Conservation (phyloP, 345 rosid genomes). For the Linum tenue region DNA sequence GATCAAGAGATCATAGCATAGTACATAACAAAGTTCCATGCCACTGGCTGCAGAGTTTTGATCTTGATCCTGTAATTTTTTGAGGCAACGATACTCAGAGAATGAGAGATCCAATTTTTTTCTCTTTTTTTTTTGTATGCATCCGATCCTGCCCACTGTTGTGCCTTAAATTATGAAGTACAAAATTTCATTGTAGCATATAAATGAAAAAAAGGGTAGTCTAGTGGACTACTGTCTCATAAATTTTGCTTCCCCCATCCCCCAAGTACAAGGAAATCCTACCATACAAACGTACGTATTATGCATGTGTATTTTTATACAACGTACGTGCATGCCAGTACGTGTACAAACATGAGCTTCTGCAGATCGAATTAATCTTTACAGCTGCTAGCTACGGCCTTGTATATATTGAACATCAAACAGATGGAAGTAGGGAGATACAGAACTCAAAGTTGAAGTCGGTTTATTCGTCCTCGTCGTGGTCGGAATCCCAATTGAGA, state of each 20-base stretch:
- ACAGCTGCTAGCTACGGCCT: no score
- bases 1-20: constrained; percentile 17
- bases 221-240: no score
- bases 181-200: no score
- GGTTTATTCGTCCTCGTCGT: no score
- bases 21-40: background rate
- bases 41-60: background rate
- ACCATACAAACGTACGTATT: no score
- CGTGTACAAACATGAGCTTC: no score
- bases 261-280: no score
- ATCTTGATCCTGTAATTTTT: background rate
- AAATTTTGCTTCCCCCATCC: no score
- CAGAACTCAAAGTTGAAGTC: background rate
- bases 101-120: background rate
- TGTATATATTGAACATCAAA: background rate
- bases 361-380: no score
- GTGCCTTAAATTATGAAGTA: background rate
- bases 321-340: no score
- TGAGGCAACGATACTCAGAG: background rate
- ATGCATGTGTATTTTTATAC: no score
- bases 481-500: constrained; percentile 27
- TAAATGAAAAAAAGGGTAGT: no score
- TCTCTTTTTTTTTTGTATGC: background rate
- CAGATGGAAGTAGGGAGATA: background rate
- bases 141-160: background rate